Evolutionary conservation across 2,329 filamentous ascomycete genomes (phyloP), one percentile per base, ranked within the genome.

Genomic region (Monosporascus ibericus): DNA sequence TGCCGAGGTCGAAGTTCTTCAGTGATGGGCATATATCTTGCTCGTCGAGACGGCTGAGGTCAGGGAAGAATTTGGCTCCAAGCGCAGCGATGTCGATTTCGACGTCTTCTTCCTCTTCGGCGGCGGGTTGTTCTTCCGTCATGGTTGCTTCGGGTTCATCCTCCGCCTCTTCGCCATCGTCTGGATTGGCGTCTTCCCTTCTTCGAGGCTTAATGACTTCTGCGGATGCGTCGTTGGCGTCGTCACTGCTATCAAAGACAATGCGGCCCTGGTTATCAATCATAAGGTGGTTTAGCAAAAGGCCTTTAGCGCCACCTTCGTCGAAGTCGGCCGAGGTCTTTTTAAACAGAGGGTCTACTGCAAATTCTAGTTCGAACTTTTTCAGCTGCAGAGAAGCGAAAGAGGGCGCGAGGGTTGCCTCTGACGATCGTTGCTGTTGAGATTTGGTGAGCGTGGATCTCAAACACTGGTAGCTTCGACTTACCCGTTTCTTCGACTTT

Each of bases 281-380:
- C 65, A 92, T 90, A n/a, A 99, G 78, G 70, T 99, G 92, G 65
- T 99, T 99, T 34, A 99, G 79, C 20, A 99, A 78, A 42, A 99
- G 77, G 20, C 94, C 94, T 71, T 97, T 99, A 52, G 94, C 94
- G 52, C 94, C 94, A 20, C 94, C 94, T 73, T 99, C 94, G 66
- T 99, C 94, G 60, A 99, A 99, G 73, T 99, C 94, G 44, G 94
- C 94, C 6, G 92, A 95, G 1, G 92, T 92, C 67, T 99, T 99
- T 67, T 99, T 99, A 80, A 99, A 99, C n/a, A 99, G 74, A 2
- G 94, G 94, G 65, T 99, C 94, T 5, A 99, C 92, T 0, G 92
- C 86, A 60, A 99, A 96, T 65, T 99, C 94, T 44, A 97, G 80
- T 63, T 99, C 94, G 64, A 99, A 92, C 71, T 97, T 99, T 72